phyloP scores from a whole-genome alignment of 2,329 filamentous ascomycete species.

The Tolypocladium album region DNA sequence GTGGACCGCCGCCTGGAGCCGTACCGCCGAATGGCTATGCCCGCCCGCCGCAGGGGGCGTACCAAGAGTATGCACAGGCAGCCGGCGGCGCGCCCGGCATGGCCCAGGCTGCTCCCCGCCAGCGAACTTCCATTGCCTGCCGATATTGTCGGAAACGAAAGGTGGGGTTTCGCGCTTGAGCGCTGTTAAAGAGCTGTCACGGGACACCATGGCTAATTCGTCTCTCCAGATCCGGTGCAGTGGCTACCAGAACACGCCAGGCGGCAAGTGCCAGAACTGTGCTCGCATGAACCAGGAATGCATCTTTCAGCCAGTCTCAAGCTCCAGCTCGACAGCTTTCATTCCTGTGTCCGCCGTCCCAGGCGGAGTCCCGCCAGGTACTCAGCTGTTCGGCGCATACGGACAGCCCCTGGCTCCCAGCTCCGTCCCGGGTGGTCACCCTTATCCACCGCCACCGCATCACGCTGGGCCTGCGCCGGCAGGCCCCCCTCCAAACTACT shows the following conservation, averaged over 20 bases:
- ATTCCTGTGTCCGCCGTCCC: conserved; percentile 47
- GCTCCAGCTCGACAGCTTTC: conserved; percentile 44
- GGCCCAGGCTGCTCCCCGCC: conserved; percentile 43
- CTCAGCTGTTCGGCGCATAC: conserved; percentile 45
- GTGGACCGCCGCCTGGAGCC: conserved; percentile 15
- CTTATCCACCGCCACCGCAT: conserved; percentile 5
- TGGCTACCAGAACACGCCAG: conserved; percentile 46
- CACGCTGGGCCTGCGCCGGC: conserved; percentile 10
- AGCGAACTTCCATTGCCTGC: conserved; percentile 50
- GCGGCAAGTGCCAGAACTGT: conserved; percentile 50
- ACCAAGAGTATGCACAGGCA: conserved; percentile 21
- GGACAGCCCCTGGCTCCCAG: conserved; percentile 40
- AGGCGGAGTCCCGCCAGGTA: conserved; percentile 47
- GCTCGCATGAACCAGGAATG: conserved; percentile 52
- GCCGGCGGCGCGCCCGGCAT: conserved; percentile 24
- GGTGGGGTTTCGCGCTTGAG: conserved; percentile 22
- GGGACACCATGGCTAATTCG: conserved; percentile 1
- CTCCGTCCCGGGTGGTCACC: conserved; percentile 14
- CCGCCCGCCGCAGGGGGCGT: conserved; percentile 17
- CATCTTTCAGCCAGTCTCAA: conserved; percentile 49
- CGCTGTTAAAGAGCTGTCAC: conserved; percentile 1
- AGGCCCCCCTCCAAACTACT: conserved; percentile 27
- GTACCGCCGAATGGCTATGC: conserved; percentile 17
- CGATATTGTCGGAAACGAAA: conserved; percentile 52
- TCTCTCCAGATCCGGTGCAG: conserved; percentile 45